Evolutionary conservation across 257 asterid genomes (phyloP), one percentile per base, ranked within the genome.

Genomic region (Gentiana dahurica): DNA sequence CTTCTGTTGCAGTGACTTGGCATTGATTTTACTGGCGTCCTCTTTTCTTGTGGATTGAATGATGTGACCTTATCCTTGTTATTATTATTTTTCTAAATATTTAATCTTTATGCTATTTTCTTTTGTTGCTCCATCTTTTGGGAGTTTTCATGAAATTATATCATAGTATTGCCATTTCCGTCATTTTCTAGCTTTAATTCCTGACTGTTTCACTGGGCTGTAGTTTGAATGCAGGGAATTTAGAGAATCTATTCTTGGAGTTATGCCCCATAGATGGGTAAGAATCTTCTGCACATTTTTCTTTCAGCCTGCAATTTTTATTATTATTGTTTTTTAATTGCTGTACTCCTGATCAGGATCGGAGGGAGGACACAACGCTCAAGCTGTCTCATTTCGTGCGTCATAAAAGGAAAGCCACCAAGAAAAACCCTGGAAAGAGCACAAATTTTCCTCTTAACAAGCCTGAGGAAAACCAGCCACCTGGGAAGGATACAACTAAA

Each of bases 201-300:
- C 33, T 55, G 51, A 32, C 49, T 59, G 64, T 49, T 65, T 53
- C 52, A 68, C 70, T 71, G 78, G 66, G 43, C 77, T 59, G 57
- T 68, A 92, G 97, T 83, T 83, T 72, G 97, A 92, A 70, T 92
- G 99, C 80, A 82, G 99, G 90, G 86, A 88, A 71, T 85, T 80
- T 63, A 80, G 99, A 78, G 97, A 92, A 83, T 92, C 99, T 49
- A 67, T 92, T 71, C 95, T 92, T 61, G 95, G 95, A 65, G 86
- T 92, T 71, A 78, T 92, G 95, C 99, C 99, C 34, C 99, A 92
- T 68, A 82, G 60, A 63, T 92, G 99, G 97, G 97, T 91, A 74
- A 71, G 94, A 71, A 60, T 33, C 54, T 56, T 61, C 3, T 44
- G 12, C n/a, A n/a, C 5, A 45, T 41, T 49, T n/a, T 46, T 3